Conservation (phyloP, 805 yeast genomes). For the Starmerella asiatica region DNA sequence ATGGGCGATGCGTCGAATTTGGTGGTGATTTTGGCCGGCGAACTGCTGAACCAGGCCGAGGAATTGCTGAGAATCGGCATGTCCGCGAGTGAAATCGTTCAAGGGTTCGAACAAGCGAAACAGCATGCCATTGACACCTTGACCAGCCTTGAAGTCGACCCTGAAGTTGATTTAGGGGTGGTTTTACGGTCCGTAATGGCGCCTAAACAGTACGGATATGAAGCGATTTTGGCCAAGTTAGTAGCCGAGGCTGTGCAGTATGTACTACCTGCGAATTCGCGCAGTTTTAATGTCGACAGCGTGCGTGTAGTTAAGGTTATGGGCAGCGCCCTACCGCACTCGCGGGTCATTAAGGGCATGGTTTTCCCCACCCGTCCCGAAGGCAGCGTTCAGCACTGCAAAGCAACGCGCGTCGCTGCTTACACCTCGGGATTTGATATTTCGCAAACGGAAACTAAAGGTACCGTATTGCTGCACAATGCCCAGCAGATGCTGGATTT, state of each 20-base stretch:
- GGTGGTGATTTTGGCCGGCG: slow-evolving; percentile 87
- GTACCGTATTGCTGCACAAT: slow-evolving; percentile 88
- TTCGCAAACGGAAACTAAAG: slow-evolving; percentile 94
- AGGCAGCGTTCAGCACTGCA: slow-evolving; percentile 55
- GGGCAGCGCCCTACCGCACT: slow-evolving; percentile 68
- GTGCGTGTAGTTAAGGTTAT: slow-evolving; percentile 91
- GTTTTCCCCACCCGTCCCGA: slow-evolving; percentile 97
- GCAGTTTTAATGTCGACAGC: slow-evolving; percentile 72
- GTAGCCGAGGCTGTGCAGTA: slow-evolving; percentile 75
- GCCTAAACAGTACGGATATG: slow-evolving; percentile 86
- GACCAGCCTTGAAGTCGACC: slow-evolving; percentile 42
- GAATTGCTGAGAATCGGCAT: slow-evolving; percentile 72
- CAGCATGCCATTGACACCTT: slow-evolving; percentile 56
- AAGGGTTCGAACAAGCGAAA: slow-evolving; percentile 83
- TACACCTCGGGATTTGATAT: slow-evolving; percentile 90
- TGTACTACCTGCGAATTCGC: slow-evolving; percentile 54
- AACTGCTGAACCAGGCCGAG: slow-evolving; percentile 73
- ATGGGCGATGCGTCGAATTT: slow-evolving; percentile 95
- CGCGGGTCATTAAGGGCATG: slow-evolving; percentile 89
- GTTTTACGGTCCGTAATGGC: slow-evolving; percentile 44
- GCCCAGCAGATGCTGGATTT: slow-evolving; percentile 96
- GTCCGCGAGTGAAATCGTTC: slow-evolving; percentile 81
- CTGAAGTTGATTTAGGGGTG: slow-evolving; percentile 25
- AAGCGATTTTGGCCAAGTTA: slow-evolving; percentile 58
- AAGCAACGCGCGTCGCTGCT: slow-evolving; percentile 73